Percentiles rank a stretch among this genome's conserved stretches.
These are phyloP conservation scores for Tulasnella sp. DNA, from an alignment of 768 basidiomycete species.

Conservation along the genomic window DNA sequence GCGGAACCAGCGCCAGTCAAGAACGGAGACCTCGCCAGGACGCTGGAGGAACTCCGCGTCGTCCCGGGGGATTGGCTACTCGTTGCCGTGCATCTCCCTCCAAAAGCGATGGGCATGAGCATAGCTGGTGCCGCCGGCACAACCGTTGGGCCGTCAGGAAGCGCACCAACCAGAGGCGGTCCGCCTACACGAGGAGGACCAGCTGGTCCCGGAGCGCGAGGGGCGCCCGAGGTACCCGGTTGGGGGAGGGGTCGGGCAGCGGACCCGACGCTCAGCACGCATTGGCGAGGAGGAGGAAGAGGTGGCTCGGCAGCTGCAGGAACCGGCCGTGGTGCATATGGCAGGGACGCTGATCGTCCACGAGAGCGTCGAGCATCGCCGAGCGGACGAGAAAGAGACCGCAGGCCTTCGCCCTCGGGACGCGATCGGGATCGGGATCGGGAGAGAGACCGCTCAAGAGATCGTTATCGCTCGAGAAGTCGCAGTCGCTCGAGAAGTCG, in stretches of 20 bases:
- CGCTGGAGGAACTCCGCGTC: constrained; percentile 68
- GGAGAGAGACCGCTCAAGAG: background rate
- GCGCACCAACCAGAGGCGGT: constrained; percentile 29
- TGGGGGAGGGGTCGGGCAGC: constrained; percentile 26
- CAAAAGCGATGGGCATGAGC: constrained; percentile 42
- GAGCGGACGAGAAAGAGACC: constrained; percentile 7
- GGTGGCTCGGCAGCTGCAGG: constrained; percentile 27
- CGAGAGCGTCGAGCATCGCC: constrained; percentile 9
- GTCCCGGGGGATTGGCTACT: constrained; percentile 72
- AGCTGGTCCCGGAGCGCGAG: background rate
- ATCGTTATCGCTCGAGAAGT: background rate
- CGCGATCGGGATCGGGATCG: background rate
- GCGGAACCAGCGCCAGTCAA: background rate
- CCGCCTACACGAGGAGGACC: constrained; percentile 72
- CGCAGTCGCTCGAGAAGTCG: background rate
- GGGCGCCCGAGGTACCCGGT: background rate
- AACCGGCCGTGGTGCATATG: background rate
- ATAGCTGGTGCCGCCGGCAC: constrained; percentile 23
- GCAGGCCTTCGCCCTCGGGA: background rate
- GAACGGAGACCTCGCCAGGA: constrained; percentile 45
- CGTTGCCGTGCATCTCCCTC: constrained; percentile 64
- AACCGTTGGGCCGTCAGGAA: constrained; percentile 33
- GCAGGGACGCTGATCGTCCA: constrained; percentile 3
- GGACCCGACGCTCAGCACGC: constrained; percentile 22
- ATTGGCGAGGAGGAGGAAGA: constrained; percentile 28